Percentiles rank a stretch among this genome's conserved stretches.
Conservation (phyloP, 768 basidiomycete genomes). For the Suillus occidentalis region DNA sequence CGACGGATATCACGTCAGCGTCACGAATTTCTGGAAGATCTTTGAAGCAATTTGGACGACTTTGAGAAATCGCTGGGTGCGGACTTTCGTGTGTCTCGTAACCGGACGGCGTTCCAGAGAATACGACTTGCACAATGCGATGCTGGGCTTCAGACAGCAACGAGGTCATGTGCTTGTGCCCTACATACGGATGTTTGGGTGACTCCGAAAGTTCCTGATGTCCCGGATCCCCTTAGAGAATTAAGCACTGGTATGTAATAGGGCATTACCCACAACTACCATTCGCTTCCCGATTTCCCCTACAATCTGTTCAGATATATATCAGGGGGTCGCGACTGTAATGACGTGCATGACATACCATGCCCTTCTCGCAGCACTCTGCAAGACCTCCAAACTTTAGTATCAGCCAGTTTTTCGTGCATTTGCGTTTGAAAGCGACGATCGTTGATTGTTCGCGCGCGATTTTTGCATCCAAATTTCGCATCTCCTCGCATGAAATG, state of each 20-base stretch:
- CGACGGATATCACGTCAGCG: background rate
- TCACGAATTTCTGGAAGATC: conserved; percentile 6
- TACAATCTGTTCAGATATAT: conserved; percentile 36
- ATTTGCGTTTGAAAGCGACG: conserved; percentile 79
- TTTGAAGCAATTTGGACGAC: background rate
- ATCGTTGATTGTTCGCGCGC: conserved; percentile 76
- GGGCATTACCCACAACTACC: conserved; percentile 33
- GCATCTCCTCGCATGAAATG: conserved; percentile 72
- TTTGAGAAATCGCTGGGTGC: background rate
- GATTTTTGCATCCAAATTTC: conserved; percentile 77
- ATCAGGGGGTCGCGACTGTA: background rate
- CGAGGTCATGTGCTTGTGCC: background rate
- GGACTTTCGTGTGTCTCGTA: background rate
- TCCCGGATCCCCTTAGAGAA: background rate
- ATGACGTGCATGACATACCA: conserved; percentile 32
- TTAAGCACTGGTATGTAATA: background rate
- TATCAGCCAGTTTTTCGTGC: conserved; percentile 68
- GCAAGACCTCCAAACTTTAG: conserved; percentile 86
- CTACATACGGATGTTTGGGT: background rate
- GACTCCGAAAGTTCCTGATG: conserved; percentile 4
- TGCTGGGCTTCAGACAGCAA: conserved; percentile 3
- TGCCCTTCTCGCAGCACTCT: conserved; percentile 83
- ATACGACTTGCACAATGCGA: background rate
- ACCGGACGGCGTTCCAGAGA: background rate
- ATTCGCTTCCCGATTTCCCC: conserved; percentile 51